Conservation (phyloP, 2,329 filamentous ascomycete species). For the Pseudogymnoascus pannorum region DNA sequence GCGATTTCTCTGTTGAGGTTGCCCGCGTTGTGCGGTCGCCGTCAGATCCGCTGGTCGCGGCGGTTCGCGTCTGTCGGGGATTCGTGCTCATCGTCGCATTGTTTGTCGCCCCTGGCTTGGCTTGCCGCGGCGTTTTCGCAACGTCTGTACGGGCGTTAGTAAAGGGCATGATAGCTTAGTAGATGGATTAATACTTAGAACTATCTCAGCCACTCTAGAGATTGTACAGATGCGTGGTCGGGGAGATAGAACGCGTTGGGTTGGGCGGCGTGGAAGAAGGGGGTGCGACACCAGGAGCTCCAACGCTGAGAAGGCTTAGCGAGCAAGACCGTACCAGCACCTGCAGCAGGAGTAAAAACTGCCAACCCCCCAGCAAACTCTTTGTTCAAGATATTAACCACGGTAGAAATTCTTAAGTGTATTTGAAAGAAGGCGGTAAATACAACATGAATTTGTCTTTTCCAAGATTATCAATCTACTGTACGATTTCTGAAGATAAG, state of each 20-base stretch:
- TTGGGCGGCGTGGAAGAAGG: conserved; percentile 1
- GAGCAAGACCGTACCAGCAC: neutral
- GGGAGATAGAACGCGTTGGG: conserved; percentile 2
- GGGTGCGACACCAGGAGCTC: neutral
- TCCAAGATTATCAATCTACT: neutral
- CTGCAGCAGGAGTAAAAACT: conserved; percentile 4
- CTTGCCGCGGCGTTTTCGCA: neutral
- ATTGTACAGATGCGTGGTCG: neutral
- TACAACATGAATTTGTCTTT: neutral
- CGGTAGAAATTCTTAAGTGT: neutral
- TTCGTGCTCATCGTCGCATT: conserved; percentile 11
- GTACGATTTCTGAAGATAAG: neutral
- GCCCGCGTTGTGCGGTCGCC: neutral
- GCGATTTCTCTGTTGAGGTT: conserved; percentile 15
- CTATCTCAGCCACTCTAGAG: neutral
- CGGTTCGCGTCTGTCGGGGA: conserved; percentile 10
- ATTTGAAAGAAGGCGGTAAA: neutral
- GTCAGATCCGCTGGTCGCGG: conserved; percentile 11
- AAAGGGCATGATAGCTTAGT: neutral
- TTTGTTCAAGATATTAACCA: neutral
- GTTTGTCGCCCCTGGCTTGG: conserved; percentile 1
- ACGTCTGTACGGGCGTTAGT: conserved; percentile 8
- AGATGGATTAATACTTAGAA: neutral
- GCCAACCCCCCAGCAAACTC: neutral
- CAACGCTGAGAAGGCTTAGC: neutral